Evolutionary conservation across 176 grass and related monocot species (phyloP), one percentile per base, ranked within the genome.

Genomic region (Tuctoria greenei): DNA sequence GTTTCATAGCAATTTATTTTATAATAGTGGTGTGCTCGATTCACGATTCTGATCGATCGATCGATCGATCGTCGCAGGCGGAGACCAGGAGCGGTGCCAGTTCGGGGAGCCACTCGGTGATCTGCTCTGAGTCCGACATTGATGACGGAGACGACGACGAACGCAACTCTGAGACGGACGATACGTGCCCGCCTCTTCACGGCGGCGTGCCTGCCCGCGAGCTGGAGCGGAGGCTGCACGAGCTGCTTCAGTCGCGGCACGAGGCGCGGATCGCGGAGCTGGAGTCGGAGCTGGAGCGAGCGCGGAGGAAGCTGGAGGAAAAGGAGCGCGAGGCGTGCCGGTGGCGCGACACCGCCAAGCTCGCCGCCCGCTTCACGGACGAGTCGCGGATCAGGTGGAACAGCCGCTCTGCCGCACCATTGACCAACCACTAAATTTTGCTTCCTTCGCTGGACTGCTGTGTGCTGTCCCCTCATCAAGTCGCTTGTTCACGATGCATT

Each of bases 271-370:
- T 99, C 71, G 80, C 74, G 20, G 87, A 99, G 80, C 89, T 99
- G 28, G 89, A 99, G 72, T 81, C 77, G 26, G 95, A 77, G 21
- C 69, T 99, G 76, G 79, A 88, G 27, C 52, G 79, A 67, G 95
- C 87, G 5, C 73, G 79, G 77, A 68, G 37, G 68, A 92, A 82
- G 81, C 89, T 99, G 13, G 45, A 16, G 6, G 89, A 95, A 6
- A 92, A 83, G 73, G 91, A 95, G 72, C 82, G 87, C 42, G 95
- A 95, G 84, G 79, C 92, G 47, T 85, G 46, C 66, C 91, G 95
- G 87, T 99, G 91, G 95, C 89, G 79, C 79, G 89, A 99, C 95
- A 95, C 91, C 1, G 87, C 95, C 56, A 89, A 79, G 59, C 82
- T 95, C 49, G 89, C 89, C 64, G 80, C 89, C 7, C 79, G 78